Percentiles rank a stretch among this genome's conserved stretches.
Conservation (phyloP, 805 yeast genomes). For the Candida ascalaphidarum region DNA sequence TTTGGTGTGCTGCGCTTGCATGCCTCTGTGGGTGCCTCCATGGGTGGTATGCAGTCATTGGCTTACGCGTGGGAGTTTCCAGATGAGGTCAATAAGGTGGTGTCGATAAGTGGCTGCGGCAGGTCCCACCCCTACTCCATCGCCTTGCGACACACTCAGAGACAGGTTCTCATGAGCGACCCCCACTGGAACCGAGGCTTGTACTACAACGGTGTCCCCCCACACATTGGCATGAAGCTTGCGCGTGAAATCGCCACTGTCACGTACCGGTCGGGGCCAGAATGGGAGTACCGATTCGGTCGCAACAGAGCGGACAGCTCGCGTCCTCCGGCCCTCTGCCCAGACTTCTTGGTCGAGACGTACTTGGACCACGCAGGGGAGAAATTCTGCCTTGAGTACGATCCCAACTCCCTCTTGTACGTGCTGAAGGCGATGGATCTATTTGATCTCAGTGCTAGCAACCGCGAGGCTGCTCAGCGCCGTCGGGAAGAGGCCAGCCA, state of each 20-base stretch:
- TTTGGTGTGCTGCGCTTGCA: constrained; percentile 57
- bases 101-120: constrained; percentile 88
- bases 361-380: constrained; percentile 93
- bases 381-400: constrained; percentile 85
- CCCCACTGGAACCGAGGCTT: constrained; percentile 92
- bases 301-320: constrained; percentile 77
- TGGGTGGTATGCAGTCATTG: constrained; percentile 98
- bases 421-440: constrained; percentile 92
- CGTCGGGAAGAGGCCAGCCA: constrained; percentile 32
- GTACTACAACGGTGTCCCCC: constrained; percentile 73
- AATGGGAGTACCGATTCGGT: constrained; percentile 92
- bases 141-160: constrained; percentile 87
- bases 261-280: constrained; percentile 92
- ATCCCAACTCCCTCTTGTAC: constrained; percentile 81
- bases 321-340: constrained; percentile 79
- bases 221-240: constrained; percentile 91
- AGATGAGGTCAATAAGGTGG: constrained; percentile 60
- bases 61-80: constrained; percentile 84
- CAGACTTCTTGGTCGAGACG: constrained; percentile 88
- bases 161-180: constrained; percentile 91
- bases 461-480: constrained; percentile 33
- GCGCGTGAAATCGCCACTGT: constrained; percentile 93
- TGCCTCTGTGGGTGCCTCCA: constrained; percentile 84
- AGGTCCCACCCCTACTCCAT: constrained; percentile 90
- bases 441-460: constrained; percentile 62